phyloP scores from a whole-genome alignment of 2,329 filamentous ascomycete genomes.

The Sporothrix globosa region DNA sequence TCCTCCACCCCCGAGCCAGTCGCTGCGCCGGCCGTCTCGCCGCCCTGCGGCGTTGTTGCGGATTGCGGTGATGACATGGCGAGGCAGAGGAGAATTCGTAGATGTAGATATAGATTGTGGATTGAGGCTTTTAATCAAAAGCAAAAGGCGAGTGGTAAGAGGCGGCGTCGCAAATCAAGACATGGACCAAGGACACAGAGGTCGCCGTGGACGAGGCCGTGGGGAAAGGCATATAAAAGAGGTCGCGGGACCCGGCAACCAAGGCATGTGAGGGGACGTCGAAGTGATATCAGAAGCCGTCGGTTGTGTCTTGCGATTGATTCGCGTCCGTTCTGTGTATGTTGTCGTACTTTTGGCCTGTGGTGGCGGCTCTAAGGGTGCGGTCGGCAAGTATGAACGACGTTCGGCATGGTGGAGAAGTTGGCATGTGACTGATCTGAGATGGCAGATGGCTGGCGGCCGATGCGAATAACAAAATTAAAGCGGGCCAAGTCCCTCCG shows the following conservation, averaged over 20 bases:
- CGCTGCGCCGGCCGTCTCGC: conserved; percentile 17
- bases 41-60: conserved; percentile 25
- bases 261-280: conserved; percentile 15
- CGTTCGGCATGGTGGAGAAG: conserved; percentile 23
- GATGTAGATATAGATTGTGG: neutral
- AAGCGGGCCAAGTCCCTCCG: conserved; percentile 11
- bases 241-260: conserved; percentile 11
- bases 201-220: conserved; percentile 22
- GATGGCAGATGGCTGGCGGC: conserved; percentile 10
- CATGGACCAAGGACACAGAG: conserved; percentile 7
- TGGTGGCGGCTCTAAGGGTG: neutral
- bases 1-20: conserved; percentile 36
- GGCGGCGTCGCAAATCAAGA: conserved; percentile 18
- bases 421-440: conserved; percentile 25
- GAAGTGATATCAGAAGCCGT: neutral
- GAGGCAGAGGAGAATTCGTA: neutral
- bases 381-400: neutral
- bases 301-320: neutral
- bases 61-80: conserved; percentile 27
- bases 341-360: too few relatives aligned
- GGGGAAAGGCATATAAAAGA: conserved; percentile 9
- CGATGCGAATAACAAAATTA: conserved; percentile 25
- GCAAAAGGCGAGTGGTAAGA: neutral
- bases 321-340: neutral
- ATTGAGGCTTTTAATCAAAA: neutral